Evolutionary conservation across 2,329 filamentous ascomycete genomes (phyloP).

Genomic region (Cercospora brassicicola): DNA sequence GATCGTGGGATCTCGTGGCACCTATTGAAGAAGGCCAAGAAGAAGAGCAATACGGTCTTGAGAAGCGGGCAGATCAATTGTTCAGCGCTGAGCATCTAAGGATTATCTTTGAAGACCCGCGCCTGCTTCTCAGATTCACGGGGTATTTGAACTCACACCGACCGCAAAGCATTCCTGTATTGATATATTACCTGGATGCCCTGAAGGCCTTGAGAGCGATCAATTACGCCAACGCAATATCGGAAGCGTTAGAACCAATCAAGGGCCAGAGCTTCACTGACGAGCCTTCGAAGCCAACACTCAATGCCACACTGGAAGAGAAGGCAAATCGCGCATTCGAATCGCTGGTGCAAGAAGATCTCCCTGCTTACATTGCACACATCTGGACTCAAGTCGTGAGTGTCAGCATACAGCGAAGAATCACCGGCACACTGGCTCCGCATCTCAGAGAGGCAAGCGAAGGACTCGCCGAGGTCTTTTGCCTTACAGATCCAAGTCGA

Average conservation of each 20-base stretch:
- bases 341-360: conserved; percentile 63
- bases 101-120: conserved; percentile 64
- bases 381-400: conserved; percentile 70
- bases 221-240: conserved; percentile 68
- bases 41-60: conserved; percentile 55
- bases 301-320: conserved; percentile 60
- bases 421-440: conserved; percentile 65
- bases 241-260: conserved; percentile 60
- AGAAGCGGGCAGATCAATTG: conserved; percentile 63
- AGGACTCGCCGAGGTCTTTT: conserved; percentile 74
- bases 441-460: conserved; percentile 69
- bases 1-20: conserved; percentile 56
- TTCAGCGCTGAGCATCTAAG: conserved; percentile 66
- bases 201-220: conserved; percentile 71
- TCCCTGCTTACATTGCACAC: conserved; percentile 71
- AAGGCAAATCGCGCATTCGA: conserved; percentile 67
- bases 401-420: conserved; percentile 64
- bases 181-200: conserved; percentile 71
- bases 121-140: conserved; percentile 65
- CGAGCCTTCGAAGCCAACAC: conserved; percentile 52
- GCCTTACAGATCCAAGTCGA: conserved; percentile 70
- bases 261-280: conserved; percentile 58
- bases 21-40: conserved; percentile 36
- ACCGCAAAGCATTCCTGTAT: conserved; percentile 62
- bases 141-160: conserved; percentile 63